These are phyloP conservation scores for Salvia hispanica DNA, from an alignment of 257 asterid genomes.

Conservation along the genomic window DNA sequence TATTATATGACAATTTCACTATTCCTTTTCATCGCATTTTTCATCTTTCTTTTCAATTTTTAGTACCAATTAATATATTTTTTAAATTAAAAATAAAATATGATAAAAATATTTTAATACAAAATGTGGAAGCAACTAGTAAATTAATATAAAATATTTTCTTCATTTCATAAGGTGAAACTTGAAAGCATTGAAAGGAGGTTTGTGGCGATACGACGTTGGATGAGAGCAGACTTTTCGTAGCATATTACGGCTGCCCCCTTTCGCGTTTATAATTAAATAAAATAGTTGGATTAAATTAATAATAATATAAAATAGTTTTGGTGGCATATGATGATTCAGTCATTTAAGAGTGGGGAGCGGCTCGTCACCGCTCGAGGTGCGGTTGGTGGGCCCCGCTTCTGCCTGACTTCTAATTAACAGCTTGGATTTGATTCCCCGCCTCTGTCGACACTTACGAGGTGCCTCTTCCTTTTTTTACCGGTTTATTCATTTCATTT, in stretches of 20 bases:
- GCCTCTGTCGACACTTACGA: not conserved
- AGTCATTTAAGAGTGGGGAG: constrained; percentile 31
- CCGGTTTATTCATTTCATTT: not conserved
- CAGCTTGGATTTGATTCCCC: constrained; percentile 21
- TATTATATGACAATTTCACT: too few relatives aligned
- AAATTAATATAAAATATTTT: too few relatives aligned
- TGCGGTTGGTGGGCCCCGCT: constrained; percentile 33
- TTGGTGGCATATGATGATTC: constrained; percentile 30
- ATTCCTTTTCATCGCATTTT: too few relatives aligned
- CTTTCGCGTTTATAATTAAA: not conserved
- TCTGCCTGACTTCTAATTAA: not conserved
- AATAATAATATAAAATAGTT: not conserved
- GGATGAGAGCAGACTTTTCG: constrained; percentile 24
- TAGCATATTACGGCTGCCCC: not conserved
- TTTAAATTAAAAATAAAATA: too few relatives aligned
- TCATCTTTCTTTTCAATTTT: too few relatives aligned
- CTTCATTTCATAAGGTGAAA: too few relatives aligned
- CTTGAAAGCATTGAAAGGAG: constrained; percentile 20
- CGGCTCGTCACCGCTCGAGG: constrained; percentile 46
- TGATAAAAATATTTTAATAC: too few relatives aligned
- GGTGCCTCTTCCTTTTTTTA: not conserved
- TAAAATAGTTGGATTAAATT: too few relatives aligned
- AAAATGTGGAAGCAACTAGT: too few relatives aligned
- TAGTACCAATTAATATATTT: too few relatives aligned
- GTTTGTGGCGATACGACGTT: constrained; percentile 37